These are phyloP conservation scores for Pseudognaphalium luteoalbum DNA, from an alignment of 129 eudicot genomes.

Conservation along the genomic window DNA sequence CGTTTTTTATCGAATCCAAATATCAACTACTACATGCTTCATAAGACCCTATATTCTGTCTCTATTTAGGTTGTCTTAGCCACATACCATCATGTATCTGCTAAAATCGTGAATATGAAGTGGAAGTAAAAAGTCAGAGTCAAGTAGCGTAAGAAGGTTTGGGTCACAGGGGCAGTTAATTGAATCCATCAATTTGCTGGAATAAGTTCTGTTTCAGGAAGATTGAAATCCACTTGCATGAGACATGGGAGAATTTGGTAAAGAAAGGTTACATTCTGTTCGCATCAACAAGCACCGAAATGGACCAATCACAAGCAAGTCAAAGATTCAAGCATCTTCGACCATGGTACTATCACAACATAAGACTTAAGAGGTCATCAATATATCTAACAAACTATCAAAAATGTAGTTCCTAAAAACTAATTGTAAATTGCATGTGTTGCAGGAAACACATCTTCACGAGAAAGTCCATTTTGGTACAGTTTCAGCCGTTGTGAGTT, in stretches of 20 bases:
- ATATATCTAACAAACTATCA: constrained; percentile 2
- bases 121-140: neutral
- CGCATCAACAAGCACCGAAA: constrained; percentile 45
- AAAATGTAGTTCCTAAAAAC: neutral
- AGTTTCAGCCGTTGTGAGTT: constrained; percentile 42
- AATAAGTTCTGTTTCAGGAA: constrained; percentile 18
- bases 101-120: constrained; percentile 23
- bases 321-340: constrained; percentile 64
- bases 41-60: neutral
- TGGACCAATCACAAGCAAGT: constrained; percentile 52
- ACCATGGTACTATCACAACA: constrained; percentile 51
- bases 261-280: constrained; percentile 39
- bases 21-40: neutral
- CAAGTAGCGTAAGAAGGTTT: neutral
- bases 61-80: constrained; percentile 17
- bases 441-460: constrained; percentile 56
- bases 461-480: constrained; percentile 52
- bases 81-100: neutral
- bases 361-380: neutral
- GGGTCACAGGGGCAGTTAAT: neutral
- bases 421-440: neutral
- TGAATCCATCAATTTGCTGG: constrained; percentile 22
- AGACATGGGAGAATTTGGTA: constrained; percentile 54
- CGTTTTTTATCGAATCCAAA: neutral
- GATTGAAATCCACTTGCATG: constrained; percentile 14